These are phyloP conservation scores for Aureobasidium melanogenum DNA, from an alignment of 2,329 filamentous ascomycete species.

Conservation along the genomic window DNA sequence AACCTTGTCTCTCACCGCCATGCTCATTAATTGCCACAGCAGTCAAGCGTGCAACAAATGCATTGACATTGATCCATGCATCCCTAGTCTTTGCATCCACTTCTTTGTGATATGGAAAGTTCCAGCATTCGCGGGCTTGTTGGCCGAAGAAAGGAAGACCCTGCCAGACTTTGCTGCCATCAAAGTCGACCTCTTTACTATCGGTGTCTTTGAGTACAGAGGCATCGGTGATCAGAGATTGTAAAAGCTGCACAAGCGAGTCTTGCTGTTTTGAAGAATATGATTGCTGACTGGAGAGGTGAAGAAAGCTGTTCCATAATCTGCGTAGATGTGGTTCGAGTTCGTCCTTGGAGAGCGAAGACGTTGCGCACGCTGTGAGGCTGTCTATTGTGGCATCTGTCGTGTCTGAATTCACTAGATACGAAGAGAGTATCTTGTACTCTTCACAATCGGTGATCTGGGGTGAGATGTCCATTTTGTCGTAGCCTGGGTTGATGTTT, in stretches of 20 bases:
- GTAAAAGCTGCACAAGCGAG: neutral
- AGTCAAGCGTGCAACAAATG: slow-evolving; percentile 1
- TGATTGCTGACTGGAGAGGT: neutral
- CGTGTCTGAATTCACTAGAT: neutral
- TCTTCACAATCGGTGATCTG: neutral
- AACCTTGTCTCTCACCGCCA: neutral
- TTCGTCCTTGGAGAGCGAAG: neutral
- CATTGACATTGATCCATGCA: slow-evolving; percentile 1
- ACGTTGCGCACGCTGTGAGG: neutral
- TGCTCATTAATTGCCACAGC: neutral
- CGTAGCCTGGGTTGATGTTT: neutral
- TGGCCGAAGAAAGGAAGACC: neutral
- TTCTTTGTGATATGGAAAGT: neutral
- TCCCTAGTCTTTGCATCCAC: neutral
- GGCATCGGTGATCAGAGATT: neutral
- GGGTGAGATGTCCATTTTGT: neutral
- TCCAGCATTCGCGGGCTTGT: slow-evolving; percentile 2
- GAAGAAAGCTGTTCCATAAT: neutral
- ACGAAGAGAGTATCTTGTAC: neutral
- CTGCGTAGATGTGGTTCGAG: neutral
- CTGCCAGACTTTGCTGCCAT: neutral
- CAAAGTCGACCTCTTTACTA: neutral
- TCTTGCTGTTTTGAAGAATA: neutral
- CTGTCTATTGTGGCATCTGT: neutral
- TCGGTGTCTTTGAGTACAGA: neutral